Base-by-base conservation (phyloP, 1,139 yeast genomes). In the Blastobotrys persicus region DNA sequence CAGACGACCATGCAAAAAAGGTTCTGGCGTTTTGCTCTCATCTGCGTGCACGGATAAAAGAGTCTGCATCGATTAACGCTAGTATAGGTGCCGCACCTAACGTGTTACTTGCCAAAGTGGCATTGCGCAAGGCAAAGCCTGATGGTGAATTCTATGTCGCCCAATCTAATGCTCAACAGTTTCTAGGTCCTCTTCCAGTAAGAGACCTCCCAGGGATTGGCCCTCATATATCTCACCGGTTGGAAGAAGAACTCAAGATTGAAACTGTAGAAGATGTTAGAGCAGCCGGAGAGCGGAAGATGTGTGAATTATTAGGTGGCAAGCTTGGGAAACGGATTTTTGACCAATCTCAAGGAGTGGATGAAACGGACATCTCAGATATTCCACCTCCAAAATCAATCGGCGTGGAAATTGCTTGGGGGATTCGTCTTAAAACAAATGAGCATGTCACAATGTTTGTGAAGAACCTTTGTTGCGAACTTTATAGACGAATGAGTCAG, bases 351-450 rank as follows among this genome's bases (percentile, higher is more conserved):
- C 67, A 83, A 18, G 98, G 97, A 0, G 67, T 76, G 4, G 98
- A 91, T 65, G 69, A 74, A 40, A 76, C 85, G 0, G 72, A 73
- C 4, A 76, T 87, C 23, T 76, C 75, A 50, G 71, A 47, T 13
- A 76, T 78, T 35, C 73, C 73, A 19, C 72, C 77, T 0, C 75
- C 95, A 31, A 88, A 88, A 59, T 79, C 95, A 0, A 77, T 92
- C 0, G 88, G 96, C 0, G 88, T 88, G 9, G 98, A 92, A 64
- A 85, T 92, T 31, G 88, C 89, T 55, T 92, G 88, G 83, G 98
- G 96, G 0, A 86, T 92, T 0, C 65, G 98, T 46, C 85, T 91
- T 54, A 78, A 80, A 26, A 72, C 70, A 0, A 72, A 77, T 19
- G 65, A 67, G 1, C 88, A 91, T 58, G 78, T 85, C 20, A 91